Base-by-base conservation (phyloP, 495 filamentous ascomycete species). In the Schizothecium vesticola region DNA sequence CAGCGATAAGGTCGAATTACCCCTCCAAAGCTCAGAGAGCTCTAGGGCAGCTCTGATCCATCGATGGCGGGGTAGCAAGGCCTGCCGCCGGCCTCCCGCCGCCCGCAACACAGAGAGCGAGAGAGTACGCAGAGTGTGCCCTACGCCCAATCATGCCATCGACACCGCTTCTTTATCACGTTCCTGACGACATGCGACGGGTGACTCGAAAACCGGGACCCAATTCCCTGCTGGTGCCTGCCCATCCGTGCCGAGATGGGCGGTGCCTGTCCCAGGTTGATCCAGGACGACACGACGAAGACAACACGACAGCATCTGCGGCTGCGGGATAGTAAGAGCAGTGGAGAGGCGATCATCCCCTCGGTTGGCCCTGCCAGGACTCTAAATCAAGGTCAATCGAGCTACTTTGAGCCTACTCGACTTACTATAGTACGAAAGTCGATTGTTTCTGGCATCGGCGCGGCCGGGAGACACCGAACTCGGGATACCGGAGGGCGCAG, bases 51-150 rank as follows among this genome's bases (percentile, higher is more conserved):
- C 51, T 25, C 25, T 13, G 26, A 3, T 65, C 65, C 23, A 29
- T 60, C 56, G 28, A 66, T 66, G 65, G 65, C 65, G 65, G 65
- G 65, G 65, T 66, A 59, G 65, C 31, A 33, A 31, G 56, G n/a
- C n/a, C n/a, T n/a, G n/a, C n/a, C n/a, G n/a, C n/a, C n/a, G n/a
- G n/a, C n/a, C n/a, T n/a, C n/a, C n/a, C n/a, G n/a, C n/a, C n/a
- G n/a, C n/a, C n/a, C n/a, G n/a, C n/a, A n/a, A n/a, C n/a, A n/a
- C n/a, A n/a, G n/a, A n/a, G n/a, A n/a, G n/a, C n/a, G n/a, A 33
- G 13, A 43, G 16, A 19, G 43, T 51, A 51, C 12, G 43, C 16
- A 51, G 43, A 19, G 16, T 13, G 6, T 19, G 19, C 43, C n/a
- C 43, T 19, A 51, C 43, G 43, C 4, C 43, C 43, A 51, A 51